Percentiles rank a stretch among this genome's conserved stretches.
phyloP scores from a whole-genome alignment of 768 basidiomycete genomes.

The Nidularia sp. region DNA sequence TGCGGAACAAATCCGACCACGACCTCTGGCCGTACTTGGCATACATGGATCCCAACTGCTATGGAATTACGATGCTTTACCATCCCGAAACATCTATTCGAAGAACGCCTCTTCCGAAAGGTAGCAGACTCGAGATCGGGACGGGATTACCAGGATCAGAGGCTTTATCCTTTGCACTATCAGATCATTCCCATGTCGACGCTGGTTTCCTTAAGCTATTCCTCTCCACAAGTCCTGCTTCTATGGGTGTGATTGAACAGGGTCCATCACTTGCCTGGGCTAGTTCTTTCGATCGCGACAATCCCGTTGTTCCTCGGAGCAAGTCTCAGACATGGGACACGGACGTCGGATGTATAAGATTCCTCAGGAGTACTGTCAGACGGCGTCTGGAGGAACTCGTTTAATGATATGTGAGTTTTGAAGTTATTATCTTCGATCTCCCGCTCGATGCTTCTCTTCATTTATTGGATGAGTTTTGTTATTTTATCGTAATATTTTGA shows the following conservation, averaged over 20 bases:
- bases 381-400: not conserved
- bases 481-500: too few species aligned
- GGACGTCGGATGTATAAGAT: slow-evolving; percentile 18
- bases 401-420: not conserved
- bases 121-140: slow-evolving; percentile 33
- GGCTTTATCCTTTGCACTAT: slow-evolving; percentile 40
- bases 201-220: slow-evolving; percentile 57
- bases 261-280: slow-evolving; percentile 13
- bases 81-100: slow-evolving; percentile 34
- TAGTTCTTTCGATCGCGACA: slow-evolving; percentile 2
- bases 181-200: slow-evolving; percentile 29
- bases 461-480: too few species aligned
- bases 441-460: too few species aligned
- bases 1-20: slow-evolving; percentile 44
- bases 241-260: slow-evolving; percentile 48
- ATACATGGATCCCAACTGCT: slow-evolving; percentile 55
- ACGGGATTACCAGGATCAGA: slow-evolving; percentile 40
- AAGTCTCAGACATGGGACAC: slow-evolving; percentile 26
- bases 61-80: slow-evolving; percentile 52
- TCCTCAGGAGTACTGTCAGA: slow-evolving; percentile 5
- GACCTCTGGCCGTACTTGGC: slow-evolving; percentile 63
- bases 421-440: too few species aligned
- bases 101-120: slow-evolving; percentile 40
- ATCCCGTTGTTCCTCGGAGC: slow-evolving; percentile 1
- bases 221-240: slow-evolving; percentile 45